Evolutionary conservation across 805 yeast genomes (phyloP), one percentile per base, ranked within the genome.

Genomic region (Yarrowia bubula): DNA sequence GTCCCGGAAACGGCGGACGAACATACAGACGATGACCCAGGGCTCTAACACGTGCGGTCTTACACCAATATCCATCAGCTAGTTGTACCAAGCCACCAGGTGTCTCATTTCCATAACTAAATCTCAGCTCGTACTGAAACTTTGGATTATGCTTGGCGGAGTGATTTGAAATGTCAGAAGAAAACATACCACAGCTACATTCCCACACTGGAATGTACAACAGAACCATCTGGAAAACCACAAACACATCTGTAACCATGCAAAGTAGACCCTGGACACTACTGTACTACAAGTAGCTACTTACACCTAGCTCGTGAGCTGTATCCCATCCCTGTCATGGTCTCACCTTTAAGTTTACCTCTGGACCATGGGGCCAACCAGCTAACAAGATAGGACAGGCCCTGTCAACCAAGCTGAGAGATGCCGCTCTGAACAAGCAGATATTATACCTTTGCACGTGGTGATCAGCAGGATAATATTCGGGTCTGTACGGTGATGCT

Each of bases 1-100:
- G 50, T 46, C 50, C 50, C 50, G 50, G 50, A 46, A 46, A 46
- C 50, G 50, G 14, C n/a, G n/a, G n/a, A n/a, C n/a, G n/a, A n/a
- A n/a, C n/a, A n/a, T n/a, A n/a, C n/a, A n/a, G n/a, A n/a, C n/a
- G n/a, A n/a, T n/a, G n/a, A n/a, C n/a, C 28, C 28, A 22, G 28
- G 28, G 28, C 28, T 3, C 28, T 22, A 5, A 44, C 50, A 46
- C 50, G 50, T 46, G 50, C 37, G n/a, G 50, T 46, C 50, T 46
- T 10, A 46, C 33, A 10, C 50, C 28, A 46, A 31, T 31, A 22
- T 35, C 38, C 38, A 22, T 22, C n/a, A 22, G 28, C 28, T 22
- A 35, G 38, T n/a, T n/a, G 38, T 8, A 35, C 38, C 38, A 35
- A 11, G 44, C n/a, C 14, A 18, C 5, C 1, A 11, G 28, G 14